phyloP scores from a whole-genome alignment of 257 asterid species.

The Solanum virginianum region DNA sequence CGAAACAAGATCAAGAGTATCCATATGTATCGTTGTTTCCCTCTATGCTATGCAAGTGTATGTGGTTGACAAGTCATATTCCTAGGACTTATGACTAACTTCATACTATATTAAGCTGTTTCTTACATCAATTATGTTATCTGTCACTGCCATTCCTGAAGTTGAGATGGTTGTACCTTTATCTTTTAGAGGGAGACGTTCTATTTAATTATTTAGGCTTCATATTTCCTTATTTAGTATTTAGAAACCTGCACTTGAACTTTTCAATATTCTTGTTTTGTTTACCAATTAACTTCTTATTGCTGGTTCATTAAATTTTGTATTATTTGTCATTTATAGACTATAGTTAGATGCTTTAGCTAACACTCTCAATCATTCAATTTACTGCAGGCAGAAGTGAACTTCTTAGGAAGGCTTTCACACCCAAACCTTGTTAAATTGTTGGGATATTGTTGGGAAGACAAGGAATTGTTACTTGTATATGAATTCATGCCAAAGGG shows the following conservation, averaged over 20 bases:
- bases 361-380: neutral
- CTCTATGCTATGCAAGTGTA: neutral
- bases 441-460: conserved; percentile 38
- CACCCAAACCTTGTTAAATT: conserved; percentile 40
- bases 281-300: neutral
- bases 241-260: neutral
- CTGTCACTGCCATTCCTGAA: neutral
- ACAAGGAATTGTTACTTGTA: conserved; percentile 28
- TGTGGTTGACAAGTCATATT: neutral
- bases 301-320: neutral
- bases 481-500: conserved; percentile 34
- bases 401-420: conserved; percentile 41
- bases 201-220: neutral
- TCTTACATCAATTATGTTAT: neutral
- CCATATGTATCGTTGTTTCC: neutral
- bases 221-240: neutral
- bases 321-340: neutral
- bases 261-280: neutral
- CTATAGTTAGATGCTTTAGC: neutral
- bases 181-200: neutral
- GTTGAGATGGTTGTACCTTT: neutral
- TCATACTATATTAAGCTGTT: neutral
- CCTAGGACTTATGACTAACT: neutral
- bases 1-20: neutral
- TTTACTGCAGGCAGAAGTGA: conserved; percentile 36